Evolutionary conservation across 2,329 filamentous ascomycete genomes (phyloP).

Genomic region (Grosmannia penicillata): DNA sequence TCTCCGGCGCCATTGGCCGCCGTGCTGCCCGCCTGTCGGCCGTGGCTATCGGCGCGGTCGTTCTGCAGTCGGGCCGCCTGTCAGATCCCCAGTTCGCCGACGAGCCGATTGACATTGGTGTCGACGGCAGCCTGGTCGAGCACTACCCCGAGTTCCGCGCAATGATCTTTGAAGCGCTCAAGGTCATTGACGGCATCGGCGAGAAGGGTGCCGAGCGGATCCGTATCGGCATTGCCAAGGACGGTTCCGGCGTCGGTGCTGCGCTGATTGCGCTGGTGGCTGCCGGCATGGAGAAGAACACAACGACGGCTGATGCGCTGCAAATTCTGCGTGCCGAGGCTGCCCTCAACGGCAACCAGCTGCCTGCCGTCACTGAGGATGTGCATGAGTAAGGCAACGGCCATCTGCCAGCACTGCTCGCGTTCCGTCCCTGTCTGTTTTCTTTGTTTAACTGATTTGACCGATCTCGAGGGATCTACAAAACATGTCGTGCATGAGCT

Average conservation of each 20-base stretch:
- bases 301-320: slow-evolving; percentile 21
- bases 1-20: slow-evolving; percentile 72
- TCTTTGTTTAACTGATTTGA: slow-evolving; percentile 2
- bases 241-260: slow-evolving; percentile 89
- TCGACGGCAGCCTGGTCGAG: slow-evolving; percentile 88
- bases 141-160: slow-evolving; percentile 89
- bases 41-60: slow-evolving; percentile 72
- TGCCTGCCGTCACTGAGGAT: slow-evolving; percentile 13
- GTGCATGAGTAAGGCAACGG: slow-evolving; percentile 6
- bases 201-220: slow-evolving; percentile 68
- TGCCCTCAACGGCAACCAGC: slow-evolving; percentile 14
- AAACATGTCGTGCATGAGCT: background rate
- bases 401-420: background rate
- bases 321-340: slow-evolving; percentile 23
- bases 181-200: slow-evolving; percentile 65
- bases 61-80: slow-evolving; percentile 67
- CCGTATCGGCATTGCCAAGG: slow-evolving; percentile 90
- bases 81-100: slow-evolving; percentile 39
- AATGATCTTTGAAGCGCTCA: slow-evolving; percentile 71
- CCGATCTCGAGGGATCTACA: background rate
- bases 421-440: no score
- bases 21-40: slow-evolving; percentile 80
- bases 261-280: slow-evolving; percentile 89
- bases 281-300: slow-evolving; percentile 44
- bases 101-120: slow-evolving; percentile 73